These are phyloP conservation scores for Rhododendron vialii DNA, from an alignment of 148 eudicot species.

Conservation along the genomic window DNA sequence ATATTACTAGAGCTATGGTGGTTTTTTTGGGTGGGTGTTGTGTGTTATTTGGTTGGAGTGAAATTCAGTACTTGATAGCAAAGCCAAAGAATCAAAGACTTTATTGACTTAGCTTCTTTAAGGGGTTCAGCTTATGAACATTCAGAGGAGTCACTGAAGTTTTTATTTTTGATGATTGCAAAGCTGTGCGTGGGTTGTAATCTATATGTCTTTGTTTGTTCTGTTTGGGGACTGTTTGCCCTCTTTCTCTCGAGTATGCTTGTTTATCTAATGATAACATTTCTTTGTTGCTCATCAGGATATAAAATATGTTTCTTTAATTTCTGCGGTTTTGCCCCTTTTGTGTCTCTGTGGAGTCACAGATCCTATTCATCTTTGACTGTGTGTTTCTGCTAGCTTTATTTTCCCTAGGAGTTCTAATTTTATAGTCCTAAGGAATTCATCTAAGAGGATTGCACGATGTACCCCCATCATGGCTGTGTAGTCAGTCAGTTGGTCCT, in stretches of 20 bases:
- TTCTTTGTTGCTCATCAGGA: background rate
- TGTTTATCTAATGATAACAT: background rate
- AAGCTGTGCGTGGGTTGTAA: background rate
- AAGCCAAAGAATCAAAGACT: background rate
- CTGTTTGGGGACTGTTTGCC: background rate
- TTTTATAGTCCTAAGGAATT: background rate
- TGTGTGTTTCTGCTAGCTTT: background rate
- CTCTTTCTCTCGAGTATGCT: background rate
- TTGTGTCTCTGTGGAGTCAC: background rate
- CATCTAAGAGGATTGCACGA: background rate
- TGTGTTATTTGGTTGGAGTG: background rate
- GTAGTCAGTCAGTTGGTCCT: background rate
- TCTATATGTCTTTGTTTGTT: background rate
- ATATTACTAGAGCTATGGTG: background rate
- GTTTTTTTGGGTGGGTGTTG: background rate
- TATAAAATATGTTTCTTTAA: background rate
- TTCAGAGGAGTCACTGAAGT: background rate
- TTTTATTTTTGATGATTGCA: background rate
- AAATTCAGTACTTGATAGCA: background rate
- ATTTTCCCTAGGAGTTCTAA: background rate
- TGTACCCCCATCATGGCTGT: background rate
- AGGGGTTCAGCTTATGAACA: background rate
- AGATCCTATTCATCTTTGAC: background rate
- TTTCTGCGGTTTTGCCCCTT: background rate
- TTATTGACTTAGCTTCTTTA: background rate